Evolutionary conservation across 805 yeast species (phyloP), one percentile per base, ranked within the genome.

Genomic region (Candida hispaniensis): DNA sequence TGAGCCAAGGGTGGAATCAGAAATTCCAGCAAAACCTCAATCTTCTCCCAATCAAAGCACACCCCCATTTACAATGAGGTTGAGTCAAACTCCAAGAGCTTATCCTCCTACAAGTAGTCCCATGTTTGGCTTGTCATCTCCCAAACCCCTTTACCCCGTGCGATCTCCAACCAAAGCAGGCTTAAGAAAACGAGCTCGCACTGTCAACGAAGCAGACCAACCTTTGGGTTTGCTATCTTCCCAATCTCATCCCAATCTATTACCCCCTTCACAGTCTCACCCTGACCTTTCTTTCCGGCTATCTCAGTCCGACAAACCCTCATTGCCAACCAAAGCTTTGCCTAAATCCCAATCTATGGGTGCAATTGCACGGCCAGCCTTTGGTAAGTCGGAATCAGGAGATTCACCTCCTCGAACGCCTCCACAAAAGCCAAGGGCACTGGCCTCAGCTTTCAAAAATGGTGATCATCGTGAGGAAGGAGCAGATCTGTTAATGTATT

Each of bases 401-500:
- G 24, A 16, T 23, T 32, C 18, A 9, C 33, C 43, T 3, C 56
- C 55, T 11, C 41, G 44, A 20, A 52, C 56, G 6, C 55, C 59
- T 4, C 52, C 54, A 8, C 38, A 34, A 26, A 34, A 34, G 26
- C 30, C 38, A 20, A 39, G 41, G 6, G 20, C 20, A 11, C 35
- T 24, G n/a, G 36, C 23, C 14, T 22, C 38, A 9, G 25, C 13
- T 10, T 11, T 44, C 41, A 17, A 26, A 34, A 25, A 26, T 17
- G 22, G 30, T 26, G 25, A 14, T 17, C 39, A 42, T 16, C 25
- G 28, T 24, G 64, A 62, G 30, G 91, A 79, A 55, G 94, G 93
- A 9, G 94, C 93, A 1, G 88, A 78, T 52, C 58, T 82, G 42
- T 64, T 82, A 42, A 69, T 82, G 71, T 82, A 71, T 54, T 61